Conservation (phyloP, 2,329 filamentous ascomycete genomes). For the Didymellaceae sp. region DNA sequence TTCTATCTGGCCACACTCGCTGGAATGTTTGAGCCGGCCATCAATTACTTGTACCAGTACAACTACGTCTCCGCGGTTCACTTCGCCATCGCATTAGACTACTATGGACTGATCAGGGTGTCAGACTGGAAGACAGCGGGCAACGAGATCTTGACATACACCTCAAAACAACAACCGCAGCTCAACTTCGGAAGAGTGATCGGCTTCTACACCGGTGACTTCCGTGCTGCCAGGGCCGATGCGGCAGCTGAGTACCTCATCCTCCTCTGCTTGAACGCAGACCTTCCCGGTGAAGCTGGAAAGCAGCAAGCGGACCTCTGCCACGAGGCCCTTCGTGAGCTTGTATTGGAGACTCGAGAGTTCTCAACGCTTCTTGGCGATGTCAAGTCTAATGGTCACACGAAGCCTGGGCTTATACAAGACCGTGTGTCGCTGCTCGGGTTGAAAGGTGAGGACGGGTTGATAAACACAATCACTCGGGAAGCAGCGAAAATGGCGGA, state of each 20-base stretch:
- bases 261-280: constrained; percentile 89
- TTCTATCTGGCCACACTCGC: constrained; percentile 91
- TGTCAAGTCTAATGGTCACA: constrained; percentile 82
- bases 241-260: constrained; percentile 93
- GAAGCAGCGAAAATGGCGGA: constrained; percentile 93
- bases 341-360: constrained; percentile 95
- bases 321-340: constrained; percentile 89
- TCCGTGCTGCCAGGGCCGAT: constrained; percentile 86
- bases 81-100: constrained; percentile 87
- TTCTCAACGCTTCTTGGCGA: constrained; percentile 94
- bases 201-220: constrained; percentile 94
- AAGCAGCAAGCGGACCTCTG: constrained; percentile 81
- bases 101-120: constrained; percentile 70
- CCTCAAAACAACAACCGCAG: constrained; percentile 74
- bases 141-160: constrained; percentile 71
- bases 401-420: constrained; percentile 87
- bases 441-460: constrained; percentile 78
- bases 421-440: constrained; percentile 82
- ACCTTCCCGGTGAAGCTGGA: constrained; percentile 76
- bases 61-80: constrained; percentile 94
- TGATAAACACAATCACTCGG: constrained; percentile 88
- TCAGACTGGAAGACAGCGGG: constrained; percentile 74
- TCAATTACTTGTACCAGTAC: constrained; percentile 89
- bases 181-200: constrained; percentile 95
- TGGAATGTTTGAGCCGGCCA: constrained; percentile 92